Conservation (phyloP, 2,329 filamentous ascomycete genomes). For the Botrytis aclada region DNA sequence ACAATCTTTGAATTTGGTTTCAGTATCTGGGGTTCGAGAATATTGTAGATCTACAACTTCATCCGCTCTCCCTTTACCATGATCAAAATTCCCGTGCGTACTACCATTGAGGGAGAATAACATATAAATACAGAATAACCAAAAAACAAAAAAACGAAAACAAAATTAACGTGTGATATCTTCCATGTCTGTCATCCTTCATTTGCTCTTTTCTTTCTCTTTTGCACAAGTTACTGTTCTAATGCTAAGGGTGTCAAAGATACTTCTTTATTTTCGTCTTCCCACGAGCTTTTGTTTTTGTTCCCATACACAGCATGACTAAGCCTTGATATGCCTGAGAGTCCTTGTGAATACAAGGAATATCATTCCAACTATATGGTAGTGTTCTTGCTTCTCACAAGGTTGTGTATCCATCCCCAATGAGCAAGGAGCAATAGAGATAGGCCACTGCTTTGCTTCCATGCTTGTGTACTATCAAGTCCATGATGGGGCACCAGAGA, state of each 20-base stretch:
- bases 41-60: not conserved
- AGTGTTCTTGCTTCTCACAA: not conserved
- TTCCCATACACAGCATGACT: not conserved
- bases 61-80: not conserved
- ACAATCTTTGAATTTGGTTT: not conserved
- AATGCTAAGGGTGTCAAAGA: not conserved
- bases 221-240: not conserved
- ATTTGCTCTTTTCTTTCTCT: not conserved
- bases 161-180: not conserved
- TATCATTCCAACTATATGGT: not conserved
- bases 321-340: not conserved
- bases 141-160: too few relatives aligned
- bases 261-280: not conserved
- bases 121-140: too few relatives aligned
- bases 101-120: too few relatives aligned
- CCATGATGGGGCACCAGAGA: not conserved
- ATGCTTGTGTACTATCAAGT: not conserved
- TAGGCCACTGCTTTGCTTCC: not conserved
- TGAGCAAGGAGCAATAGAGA: not conserved
- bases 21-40: not conserved
- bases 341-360: not conserved
- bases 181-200: not conserved
- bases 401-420: not conserved
- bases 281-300: not conserved
- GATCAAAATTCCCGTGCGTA: too few relatives aligned